Percentiles rank a stretch among this genome's conserved stretches.
Conservation (phyloP, 1,284 basidiomycete species). For the Peniophora sp. region DNA sequence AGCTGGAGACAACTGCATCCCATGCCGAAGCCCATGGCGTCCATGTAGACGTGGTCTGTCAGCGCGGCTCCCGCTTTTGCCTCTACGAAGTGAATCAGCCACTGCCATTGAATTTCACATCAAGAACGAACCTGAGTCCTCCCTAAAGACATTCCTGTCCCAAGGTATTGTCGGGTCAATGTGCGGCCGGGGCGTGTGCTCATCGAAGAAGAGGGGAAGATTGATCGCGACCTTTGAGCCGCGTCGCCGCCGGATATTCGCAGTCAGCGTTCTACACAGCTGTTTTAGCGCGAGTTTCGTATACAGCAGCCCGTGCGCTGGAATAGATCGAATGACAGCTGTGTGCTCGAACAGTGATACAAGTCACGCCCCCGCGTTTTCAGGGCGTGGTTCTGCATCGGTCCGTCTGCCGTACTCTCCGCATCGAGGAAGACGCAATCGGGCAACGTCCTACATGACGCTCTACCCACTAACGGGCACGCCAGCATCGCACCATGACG, state of each 20-base stretch:
- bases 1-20: slow-evolving; percentile 97
- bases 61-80: slow-evolving; percentile 85
- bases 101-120: not conserved
- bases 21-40: slow-evolving; percentile 99
- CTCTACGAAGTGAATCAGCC: slow-evolving; percentile 37
- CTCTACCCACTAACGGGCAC: too few relatives aligned
- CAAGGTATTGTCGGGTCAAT: slow-evolving; percentile 87
- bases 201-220: slow-evolving; percentile 88
- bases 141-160: slow-evolving; percentile 72
- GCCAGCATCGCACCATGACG: too few relatives aligned
- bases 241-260: slow-evolving; percentile 87
- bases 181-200: slow-evolving; percentile 83
- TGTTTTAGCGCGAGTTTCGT: too few relatives aligned
- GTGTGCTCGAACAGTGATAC: too few relatives aligned
- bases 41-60: slow-evolving; percentile 92
- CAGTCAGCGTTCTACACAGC: slow-evolving; percentile 75
- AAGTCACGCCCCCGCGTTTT: too few relatives aligned
- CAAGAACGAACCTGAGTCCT: slow-evolving; percentile 69
- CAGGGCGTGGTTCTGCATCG: too few relatives aligned
- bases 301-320: too few relatives aligned
- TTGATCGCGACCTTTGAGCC: slow-evolving; percentile 96
- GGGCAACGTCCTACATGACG: too few relatives aligned
- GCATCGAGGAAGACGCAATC: slow-evolving; percentile 6
- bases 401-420: too few relatives aligned
- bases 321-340: slow-evolving; percentile 12